Evolutionary conservation across 306 rosid genomes (phyloP).

Genomic region (Cucumis cinereus): DNA sequence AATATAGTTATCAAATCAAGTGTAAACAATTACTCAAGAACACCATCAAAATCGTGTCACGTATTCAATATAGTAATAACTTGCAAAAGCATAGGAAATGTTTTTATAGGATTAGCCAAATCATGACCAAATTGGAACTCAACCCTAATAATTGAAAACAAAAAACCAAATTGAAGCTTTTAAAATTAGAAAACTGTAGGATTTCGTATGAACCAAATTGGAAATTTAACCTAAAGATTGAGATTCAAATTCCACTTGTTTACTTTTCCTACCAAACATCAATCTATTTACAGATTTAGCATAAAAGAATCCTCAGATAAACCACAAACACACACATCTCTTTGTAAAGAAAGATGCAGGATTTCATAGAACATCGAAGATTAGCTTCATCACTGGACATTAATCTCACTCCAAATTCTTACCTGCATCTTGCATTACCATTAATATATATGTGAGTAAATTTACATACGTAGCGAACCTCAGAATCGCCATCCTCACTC

Average conservation of each 20-base stretch:
- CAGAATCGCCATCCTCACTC: constrained; percentile 25
- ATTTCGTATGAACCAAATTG: not conserved
- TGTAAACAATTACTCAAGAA: no score
- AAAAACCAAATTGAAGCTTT: not conserved
- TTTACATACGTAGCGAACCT: not conserved
- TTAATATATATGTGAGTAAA: not conserved
- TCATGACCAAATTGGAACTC: not conserved
- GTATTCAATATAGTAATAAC: no score
- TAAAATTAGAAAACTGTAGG: not conserved
- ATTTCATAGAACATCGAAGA: not conserved
- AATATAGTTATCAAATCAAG: no score
- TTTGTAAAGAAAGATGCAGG: not conserved
- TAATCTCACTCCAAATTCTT: not conserved
- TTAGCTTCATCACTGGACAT: not conserved
- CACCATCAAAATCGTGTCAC: no score
- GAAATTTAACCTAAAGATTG: not conserved
- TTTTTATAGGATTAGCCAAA: not conserved
- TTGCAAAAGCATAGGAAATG: no score
- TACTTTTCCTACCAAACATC: not conserved
- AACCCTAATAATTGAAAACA: not conserved
- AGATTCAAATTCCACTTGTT: not conserved
- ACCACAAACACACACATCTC: not conserved
- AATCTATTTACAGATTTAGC: not conserved
- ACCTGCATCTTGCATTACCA: not conserved
- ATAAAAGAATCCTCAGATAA: not conserved